Evolutionary conservation across 257 asterid genomes (phyloP), one percentile per base, ranked within the genome.

Genomic region (Petrea volubilis): DNA sequence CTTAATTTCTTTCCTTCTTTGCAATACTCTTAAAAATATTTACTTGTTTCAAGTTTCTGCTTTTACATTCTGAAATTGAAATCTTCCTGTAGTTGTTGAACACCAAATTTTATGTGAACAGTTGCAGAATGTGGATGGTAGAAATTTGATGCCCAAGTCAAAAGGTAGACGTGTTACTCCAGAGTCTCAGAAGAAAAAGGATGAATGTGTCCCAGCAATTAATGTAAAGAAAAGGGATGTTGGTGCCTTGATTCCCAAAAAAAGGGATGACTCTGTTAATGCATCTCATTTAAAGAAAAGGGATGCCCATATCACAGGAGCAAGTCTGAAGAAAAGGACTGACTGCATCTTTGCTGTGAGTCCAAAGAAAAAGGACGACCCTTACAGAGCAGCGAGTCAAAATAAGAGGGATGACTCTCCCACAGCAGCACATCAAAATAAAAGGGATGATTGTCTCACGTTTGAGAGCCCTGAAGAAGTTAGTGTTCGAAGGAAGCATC

Each of bases 401-500:
- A 69, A 76, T 20, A 80, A 55, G 66, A 31, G 59, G 55, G 74
- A 57, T 24, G 25, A 44, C 25, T 63, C 57, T 53, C 33, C 4
- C 40, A 28, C 24, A 1, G 23, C 21, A 31, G 17, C n/a, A 0
- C 36, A 34, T 31, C 15, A 49, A 25, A 53, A 27, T 58, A 53
- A 52, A 38, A 63, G 33, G 21, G 71, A 62, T 9, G 68, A 50
- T 20, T 14, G 28, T 63, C 49, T 18, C 25, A 60, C 64, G 7
- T 33, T 15, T 6, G 81, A 71, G 60, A 56, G 81, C 21, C 15
- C 15, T 7, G 86, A 84, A 62, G 85, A 79, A 61, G 82, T 18
- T 23, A 72, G 69, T 67, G 80, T 70, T 29, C 79, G 91, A 75
- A 83, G 99, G 81, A 95, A 95, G 78, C 96, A 92, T 77, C 99